Conservation (phyloP, 2,329 filamentous ascomycete species). For the Penicillium digitatum region DNA sequence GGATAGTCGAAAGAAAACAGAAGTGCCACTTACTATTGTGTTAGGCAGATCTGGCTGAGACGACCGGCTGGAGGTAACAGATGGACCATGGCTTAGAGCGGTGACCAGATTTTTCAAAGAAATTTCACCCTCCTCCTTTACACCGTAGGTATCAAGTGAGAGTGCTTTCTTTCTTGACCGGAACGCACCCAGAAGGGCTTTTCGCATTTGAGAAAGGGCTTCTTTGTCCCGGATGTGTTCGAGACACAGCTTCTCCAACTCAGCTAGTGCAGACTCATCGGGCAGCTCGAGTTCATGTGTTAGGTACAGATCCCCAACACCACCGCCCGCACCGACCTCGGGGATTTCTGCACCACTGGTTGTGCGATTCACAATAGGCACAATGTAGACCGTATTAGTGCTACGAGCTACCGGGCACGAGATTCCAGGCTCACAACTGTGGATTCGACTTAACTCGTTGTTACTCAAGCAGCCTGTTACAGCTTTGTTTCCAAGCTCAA, state of each 20-base stretch:
- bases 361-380: conserved; percentile 66
- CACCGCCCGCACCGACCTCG: conserved; percentile 75
- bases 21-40: conserved; percentile 33
- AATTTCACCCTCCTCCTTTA: conserved; percentile 38
- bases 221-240: conserved; percentile 33
- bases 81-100: conserved; percentile 28
- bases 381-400: conserved; percentile 65
- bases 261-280: conserved; percentile 46
- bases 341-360: conserved; percentile 58
- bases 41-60: conserved; percentile 21
- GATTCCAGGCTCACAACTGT: conserved; percentile 75
- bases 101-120: conserved; percentile 35
- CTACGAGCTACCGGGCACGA: conserved; percentile 44
- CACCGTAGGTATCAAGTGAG: conserved; percentile 37
- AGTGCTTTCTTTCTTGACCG: conserved; percentile 34
- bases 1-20: neutral
- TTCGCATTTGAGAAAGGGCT: conserved; percentile 27
- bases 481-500: conserved; percentile 66
- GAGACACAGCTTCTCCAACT: conserved; percentile 53
- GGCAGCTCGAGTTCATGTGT: conserved; percentile 62
- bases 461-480: conserved; percentile 69
- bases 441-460: conserved; percentile 61
- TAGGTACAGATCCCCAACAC: conserved; percentile 68
- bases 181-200: conserved; percentile 32
- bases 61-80: neutral